These are phyloP conservation scores for Pelagomonas calceolata DNA, from an alignment of 108 stramenopile genomes.

Conservation along the genomic window DNA sequence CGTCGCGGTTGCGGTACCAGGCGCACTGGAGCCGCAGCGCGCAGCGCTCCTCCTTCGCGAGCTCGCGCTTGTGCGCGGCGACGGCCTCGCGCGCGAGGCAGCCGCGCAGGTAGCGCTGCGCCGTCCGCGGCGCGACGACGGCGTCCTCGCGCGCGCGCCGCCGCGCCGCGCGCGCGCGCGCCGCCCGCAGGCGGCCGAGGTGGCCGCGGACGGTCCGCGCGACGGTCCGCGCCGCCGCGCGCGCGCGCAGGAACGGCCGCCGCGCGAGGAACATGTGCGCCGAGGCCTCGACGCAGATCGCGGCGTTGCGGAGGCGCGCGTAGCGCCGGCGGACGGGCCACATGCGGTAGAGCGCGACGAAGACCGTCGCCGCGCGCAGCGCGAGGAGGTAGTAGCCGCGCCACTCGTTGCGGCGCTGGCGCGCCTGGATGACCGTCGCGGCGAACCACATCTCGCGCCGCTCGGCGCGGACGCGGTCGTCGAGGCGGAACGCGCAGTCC, in stretches of 20 bases:
- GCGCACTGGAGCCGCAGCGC: slow-evolving; percentile 7
- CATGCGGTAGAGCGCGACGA: not conserved
- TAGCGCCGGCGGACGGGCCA: not conserved
- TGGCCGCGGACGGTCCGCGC: not conserved
- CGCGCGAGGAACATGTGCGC: slow-evolving; percentile 1
- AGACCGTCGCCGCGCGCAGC: not conserved
- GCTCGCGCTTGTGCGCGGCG: not conserved
- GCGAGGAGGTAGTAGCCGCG: not conserved
- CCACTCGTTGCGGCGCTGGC: not conserved
- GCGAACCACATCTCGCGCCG: slow-evolving; percentile 10
- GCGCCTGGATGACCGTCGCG: slow-evolving; percentile 2
- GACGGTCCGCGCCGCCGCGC: not conserved
- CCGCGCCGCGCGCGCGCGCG: not conserved
- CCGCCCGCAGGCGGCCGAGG: not conserved
- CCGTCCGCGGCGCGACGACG: not conserved
- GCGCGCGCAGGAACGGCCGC: not conserved
- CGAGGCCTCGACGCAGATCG: slow-evolving; percentile 7
- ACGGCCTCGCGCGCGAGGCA: not conserved
- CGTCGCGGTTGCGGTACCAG: slow-evolving; percentile 7
- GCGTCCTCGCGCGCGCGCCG: not conserved
- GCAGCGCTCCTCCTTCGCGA: not conserved
- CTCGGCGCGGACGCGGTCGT: slow-evolving; percentile 1
- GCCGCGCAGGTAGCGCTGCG: not conserved
- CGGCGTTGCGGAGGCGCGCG: slow-evolving; percentile 2
- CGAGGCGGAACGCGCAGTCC: not conserved